Percentiles rank a stretch among this genome's conserved stretches.
phyloP scores from a whole-genome alignment of 2,329 filamentous ascomycete genomes.

The Trichoderma afroharzianum region DNA sequence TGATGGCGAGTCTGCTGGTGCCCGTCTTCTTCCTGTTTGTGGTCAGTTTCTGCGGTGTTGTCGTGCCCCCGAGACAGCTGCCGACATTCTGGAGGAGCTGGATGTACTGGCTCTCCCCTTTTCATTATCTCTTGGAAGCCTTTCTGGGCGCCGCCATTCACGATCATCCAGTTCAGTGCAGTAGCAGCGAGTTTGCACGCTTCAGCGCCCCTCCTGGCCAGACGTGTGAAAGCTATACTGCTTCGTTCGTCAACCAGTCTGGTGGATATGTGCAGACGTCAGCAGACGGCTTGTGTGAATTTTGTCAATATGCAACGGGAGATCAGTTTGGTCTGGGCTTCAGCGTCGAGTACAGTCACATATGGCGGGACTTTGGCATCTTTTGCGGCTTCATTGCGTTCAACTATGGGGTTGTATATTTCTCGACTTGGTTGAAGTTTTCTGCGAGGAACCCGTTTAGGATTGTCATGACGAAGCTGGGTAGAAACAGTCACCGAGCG shows the following conservation, averaged over 20 bases:
- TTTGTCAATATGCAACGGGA: slow-evolving; percentile 59
- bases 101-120: slow-evolving; percentile 67
- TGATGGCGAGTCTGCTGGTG: slow-evolving; percentile 63
- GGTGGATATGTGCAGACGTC: slow-evolving; percentile 60
- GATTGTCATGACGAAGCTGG: neutral
- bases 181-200: slow-evolving; percentile 53
- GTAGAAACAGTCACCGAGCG: neutral
- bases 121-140: slow-evolving; percentile 63
- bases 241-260: slow-evolving; percentile 46
- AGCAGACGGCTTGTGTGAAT: slow-evolving; percentile 57
- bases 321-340: slow-evolving; percentile 58
- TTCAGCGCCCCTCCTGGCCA: slow-evolving; percentile 57
- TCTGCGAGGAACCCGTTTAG: slow-evolving; percentile 37
- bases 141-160: slow-evolving; percentile 56
- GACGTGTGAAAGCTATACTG: slow-evolving; percentile 58
- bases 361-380: slow-evolving; percentile 65
- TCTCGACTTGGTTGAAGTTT: slow-evolving; percentile 40
- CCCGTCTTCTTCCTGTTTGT: slow-evolving; percentile 69
- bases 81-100: slow-evolving; percentile 60
- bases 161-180: slow-evolving; percentile 53
- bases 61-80: slow-evolving; percentile 58
- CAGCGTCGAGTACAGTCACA: slow-evolving; percentile 57
- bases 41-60: slow-evolving; percentile 66
- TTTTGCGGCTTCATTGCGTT: slow-evolving; percentile 62
- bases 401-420: slow-evolving; percentile 48